Conservation (phyloP, 2,329 filamentous ascomycete species). For the Magnaporthiopsis rhizophila region DNA sequence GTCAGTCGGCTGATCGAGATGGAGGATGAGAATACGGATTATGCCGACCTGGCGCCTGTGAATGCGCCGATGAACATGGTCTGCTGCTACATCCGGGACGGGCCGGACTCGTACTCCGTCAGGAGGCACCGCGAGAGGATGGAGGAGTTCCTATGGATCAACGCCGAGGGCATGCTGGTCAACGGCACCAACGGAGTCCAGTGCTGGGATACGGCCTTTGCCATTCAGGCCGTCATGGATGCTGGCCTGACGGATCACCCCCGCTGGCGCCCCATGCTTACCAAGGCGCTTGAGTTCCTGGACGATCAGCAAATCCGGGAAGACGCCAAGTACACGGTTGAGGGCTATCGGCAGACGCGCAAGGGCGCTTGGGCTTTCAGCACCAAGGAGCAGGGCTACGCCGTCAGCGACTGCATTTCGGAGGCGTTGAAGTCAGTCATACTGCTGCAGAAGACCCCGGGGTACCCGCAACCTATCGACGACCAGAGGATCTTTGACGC, state of each 20-base stretch:
- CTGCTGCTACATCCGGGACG: conserved; percentile 76
- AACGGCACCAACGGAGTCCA: conserved; percentile 99
- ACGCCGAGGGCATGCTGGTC: conserved; percentile 82
- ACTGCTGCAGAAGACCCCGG: conserved; percentile 66
- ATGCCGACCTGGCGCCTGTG: conserved; percentile 77
- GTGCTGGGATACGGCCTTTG: conserved; percentile 90
- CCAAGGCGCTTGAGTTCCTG: conserved; percentile 74
- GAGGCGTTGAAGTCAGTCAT: conserved; percentile 85
- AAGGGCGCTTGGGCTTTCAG: conserved; percentile 97
- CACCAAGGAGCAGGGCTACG: conserved; percentile 86
- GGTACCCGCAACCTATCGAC: conserved; percentile 66
- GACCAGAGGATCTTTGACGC: conserved; percentile 77
- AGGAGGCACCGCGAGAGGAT: conserved; percentile 72
- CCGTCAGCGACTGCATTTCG: conserved; percentile 88
- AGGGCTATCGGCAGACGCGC: conserved; percentile 80
- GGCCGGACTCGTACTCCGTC: conserved; percentile 64
- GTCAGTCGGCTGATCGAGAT: conserved; percentile 75
- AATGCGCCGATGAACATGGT: conserved; percentile 88
- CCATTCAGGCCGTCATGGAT: conserved; percentile 74
- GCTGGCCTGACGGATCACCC: conserved; percentile 70
- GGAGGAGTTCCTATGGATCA: conserved; percentile 86
- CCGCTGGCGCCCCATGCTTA: conserved; percentile 75
- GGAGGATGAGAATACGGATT: conserved; percentile 91
- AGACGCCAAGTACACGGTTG: conserved; percentile 66
- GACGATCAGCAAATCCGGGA: conserved; percentile 88